Evolutionary conservation across 768 basidiomycete species (phyloP), one percentile per base, ranked within the genome.

Genomic region (Psilocybe cubensis): DNA sequence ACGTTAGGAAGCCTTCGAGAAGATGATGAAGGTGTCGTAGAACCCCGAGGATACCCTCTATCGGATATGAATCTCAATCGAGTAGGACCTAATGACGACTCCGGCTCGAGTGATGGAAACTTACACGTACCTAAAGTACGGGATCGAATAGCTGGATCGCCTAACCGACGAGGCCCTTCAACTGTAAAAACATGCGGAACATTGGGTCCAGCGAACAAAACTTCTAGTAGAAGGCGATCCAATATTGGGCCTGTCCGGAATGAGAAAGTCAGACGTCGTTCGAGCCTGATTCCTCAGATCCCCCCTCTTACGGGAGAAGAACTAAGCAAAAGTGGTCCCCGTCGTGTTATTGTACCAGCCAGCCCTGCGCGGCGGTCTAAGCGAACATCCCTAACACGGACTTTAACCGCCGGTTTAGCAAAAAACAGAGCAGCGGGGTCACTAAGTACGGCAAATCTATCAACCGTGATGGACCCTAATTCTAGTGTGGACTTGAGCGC

Each of bases 241-340:
- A 88, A 87, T 63, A 82, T 92, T 55, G 92, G 92, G 4, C 82
- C 88, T n/a, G 66, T 86, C 69, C 85, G 92, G 31, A 79, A 75
- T 58, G 92, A 94, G 70, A 91, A 89, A 70, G 73, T 74, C 12
- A 77, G 91, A 57, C 78, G 92, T 57, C 81, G 92, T 56, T 92
- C 92, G 35, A 94, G 92, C 66, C 72, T 92, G 77, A 90, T 94
- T 59, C 88, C 88, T n/a, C 83, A 85, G 60, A 79, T 84, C 47
- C 81, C 84, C 14, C 77, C 80, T n/a, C 73, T 68, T 41, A 68
- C 67, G 23, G 74, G 70, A 29, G 81, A 82, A 23, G 65, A 67
- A 48, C 68, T 59, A 65, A 38, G 49, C 4, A 76, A 69, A 31
- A 64, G 63, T 28, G 66, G 64, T n/a, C 62, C 61, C 24, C 64